These are phyloP conservation scores for Brasenia schreberi DNA, from an alignment of 164 flowering plant species.

Conservation along the genomic window DNA sequence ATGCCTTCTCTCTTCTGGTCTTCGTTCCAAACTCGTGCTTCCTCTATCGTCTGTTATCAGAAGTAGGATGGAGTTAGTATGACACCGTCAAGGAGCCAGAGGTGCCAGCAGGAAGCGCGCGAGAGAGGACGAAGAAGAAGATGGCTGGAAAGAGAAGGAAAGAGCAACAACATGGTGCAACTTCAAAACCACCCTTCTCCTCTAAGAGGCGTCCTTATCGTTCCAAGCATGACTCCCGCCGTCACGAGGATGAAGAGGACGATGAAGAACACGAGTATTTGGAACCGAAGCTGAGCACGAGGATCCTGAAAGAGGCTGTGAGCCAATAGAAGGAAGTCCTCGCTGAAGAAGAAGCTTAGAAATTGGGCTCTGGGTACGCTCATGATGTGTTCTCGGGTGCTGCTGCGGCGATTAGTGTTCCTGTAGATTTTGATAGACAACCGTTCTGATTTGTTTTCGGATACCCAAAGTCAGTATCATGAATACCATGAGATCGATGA, in stretches of 20 bases:
- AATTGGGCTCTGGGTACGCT: constrained; percentile 11
- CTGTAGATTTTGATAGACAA: constrained; percentile 26
- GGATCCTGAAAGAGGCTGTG: constrained; percentile 63
- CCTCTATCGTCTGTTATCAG: no score
- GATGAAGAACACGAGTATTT: constrained; percentile 22
- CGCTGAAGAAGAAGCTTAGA: constrained; percentile 22
- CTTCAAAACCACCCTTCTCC: constrained; percentile 8
- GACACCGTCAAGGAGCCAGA: no score
- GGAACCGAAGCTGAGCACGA: constrained; percentile 44
- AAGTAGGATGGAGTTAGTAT: no score
- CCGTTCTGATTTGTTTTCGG: constrained; percentile 47
- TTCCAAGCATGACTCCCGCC: constrained; percentile 33
- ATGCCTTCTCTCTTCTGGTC: no score
- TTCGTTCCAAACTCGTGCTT: no score
- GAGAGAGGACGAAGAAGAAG: neutral
- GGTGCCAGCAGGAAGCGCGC: neutral
- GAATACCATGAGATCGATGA: constrained; percentile 55
- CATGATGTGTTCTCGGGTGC: constrained; percentile 15
- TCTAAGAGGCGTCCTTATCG: constrained; percentile 30
- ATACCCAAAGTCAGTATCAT: constrained; percentile 51
- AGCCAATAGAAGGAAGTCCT: constrained; percentile 66
- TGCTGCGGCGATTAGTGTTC: constrained; percentile 8
- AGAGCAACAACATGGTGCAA: constrained; percentile 21
- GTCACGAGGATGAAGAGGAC: no score
- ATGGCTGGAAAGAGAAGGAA: neutral